Base-by-base conservation (phyloP, 148 eudicot genomes). In the Fagopyrum esculentum region DNA sequence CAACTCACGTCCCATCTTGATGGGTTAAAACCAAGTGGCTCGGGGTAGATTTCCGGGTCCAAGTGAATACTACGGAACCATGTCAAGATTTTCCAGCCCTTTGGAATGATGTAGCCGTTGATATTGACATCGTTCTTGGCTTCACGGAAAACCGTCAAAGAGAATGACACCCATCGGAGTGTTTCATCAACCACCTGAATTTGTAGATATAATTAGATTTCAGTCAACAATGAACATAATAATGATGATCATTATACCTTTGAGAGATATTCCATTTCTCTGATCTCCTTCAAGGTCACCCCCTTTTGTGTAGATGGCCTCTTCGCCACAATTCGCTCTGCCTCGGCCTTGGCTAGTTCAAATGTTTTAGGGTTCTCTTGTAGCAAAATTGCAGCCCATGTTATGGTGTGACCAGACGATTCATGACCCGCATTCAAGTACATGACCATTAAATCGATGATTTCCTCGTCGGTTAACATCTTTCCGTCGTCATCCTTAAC, bases 361-460 rank as follows among this genome's bases (percentile, higher is more conserved):
- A 85, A 81, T 73, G 79, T 19, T 16, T 79, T 59, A 30, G 90
- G 88, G 48, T 85, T 81, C 9, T 80, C 51, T 35, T 35, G 40
- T 35, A 35, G 40, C 40, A 35, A 35, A 35, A 35, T 35, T 1
- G 40, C 3, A 35, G 40, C 40, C 40, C 40, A 35, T 35, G 40
- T 35, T 35, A 35, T 35, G 40, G 40, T 35, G 40, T 35, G 90
- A 6, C 80, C 87, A 66, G 86, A 84, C 46, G 89, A 82, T 80
- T 86, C 87, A 80, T 84, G 89, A 5, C 89, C 87, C 15, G 87
- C 89, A 71, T 77, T 73, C 57, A 87, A 45, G 17, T 81, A 85
- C 72, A 81, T 81, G 71, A 82, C 70, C 22, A 84, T 71, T 5
- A 83, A 49, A 59, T 84, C 86, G 1, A 84, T 79, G 72, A 86